phyloP scores from a whole-genome alignment of 2,329 filamentous ascomycete species.

The Hansfordia pulvinata region DNA sequence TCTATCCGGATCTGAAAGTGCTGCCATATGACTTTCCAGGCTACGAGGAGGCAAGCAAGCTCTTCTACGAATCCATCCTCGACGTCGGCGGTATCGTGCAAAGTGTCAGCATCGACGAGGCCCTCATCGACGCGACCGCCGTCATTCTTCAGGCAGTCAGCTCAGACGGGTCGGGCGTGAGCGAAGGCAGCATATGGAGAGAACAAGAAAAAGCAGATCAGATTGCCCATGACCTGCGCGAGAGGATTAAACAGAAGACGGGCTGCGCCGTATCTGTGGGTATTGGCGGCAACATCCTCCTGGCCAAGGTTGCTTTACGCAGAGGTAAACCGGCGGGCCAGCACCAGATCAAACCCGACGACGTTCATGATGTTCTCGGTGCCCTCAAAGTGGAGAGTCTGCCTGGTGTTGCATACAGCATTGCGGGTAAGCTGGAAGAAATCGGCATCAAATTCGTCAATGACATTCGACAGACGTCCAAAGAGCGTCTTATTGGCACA shows the following conservation, averaged over 20 bases:
- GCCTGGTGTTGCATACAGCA: conserved; percentile 85
- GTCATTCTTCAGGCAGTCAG: conserved; percentile 52
- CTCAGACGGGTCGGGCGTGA: conserved; percentile 49
- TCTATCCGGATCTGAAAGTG: conserved; percentile 77
- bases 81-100: conserved; percentile 73
- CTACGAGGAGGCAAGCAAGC: conserved; percentile 80
- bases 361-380: conserved; percentile 63
- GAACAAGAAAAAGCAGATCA: conserved; percentile 70
- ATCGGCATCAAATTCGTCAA: conserved; percentile 71
- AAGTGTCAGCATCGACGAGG: conserved; percentile 95
- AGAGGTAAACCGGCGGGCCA: conserved; percentile 94
- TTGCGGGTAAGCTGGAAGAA: conserved; percentile 77
- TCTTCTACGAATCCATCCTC: conserved; percentile 79
- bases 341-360: conserved; percentile 72
- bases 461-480: conserved; percentile 65
- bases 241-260: conserved; percentile 59
- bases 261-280: conserved; percentile 85
- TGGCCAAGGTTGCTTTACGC: conserved; percentile 80
- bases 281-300: conserved; percentile 79
- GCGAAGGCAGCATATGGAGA: conserved; percentile 56
- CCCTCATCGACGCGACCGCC: conserved; percentile 68
- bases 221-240: conserved; percentile 54
- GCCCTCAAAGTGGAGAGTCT: conserved; percentile 67
- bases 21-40: conserved; percentile 92
- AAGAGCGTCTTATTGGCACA: conserved; percentile 57